These are phyloP conservation scores for Exsudoporus floridanus DNA, from an alignment of 1,284 basidiomycete species.

Conservation along the genomic window DNA sequence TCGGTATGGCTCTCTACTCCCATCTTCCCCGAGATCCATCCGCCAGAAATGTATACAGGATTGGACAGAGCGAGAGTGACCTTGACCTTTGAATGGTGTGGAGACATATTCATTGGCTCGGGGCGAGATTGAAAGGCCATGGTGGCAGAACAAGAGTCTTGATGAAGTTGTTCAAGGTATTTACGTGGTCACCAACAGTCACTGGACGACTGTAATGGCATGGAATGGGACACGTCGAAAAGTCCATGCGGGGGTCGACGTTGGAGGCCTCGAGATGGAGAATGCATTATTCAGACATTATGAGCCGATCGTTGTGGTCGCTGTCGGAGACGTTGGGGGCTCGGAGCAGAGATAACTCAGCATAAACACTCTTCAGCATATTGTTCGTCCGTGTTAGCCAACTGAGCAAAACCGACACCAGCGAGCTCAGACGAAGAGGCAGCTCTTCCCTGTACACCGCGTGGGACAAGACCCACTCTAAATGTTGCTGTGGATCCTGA, in stretches of 20 bases:
- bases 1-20: slow-evolving; percentile 74
- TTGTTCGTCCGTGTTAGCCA: slow-evolving; percentile 22
- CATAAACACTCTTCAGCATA: neutral
- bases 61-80: slow-evolving; percentile 59
- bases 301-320: slow-evolving; percentile 11
- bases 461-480: neutral
- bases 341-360: neutral
- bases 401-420: neutral
- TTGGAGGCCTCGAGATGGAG: neutral
- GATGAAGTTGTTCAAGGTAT: slow-evolving; percentile 6
- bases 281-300: slow-evolving; percentile 22
- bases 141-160: neutral
- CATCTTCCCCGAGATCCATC: slow-evolving; percentile 66
- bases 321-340: neutral
- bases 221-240: neutral
- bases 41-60: slow-evolving; percentile 60
- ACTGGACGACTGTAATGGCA: slow-evolving; percentile 3
- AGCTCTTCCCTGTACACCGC: neutral
- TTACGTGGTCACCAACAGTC: slow-evolving; percentile 11
- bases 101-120: slow-evolving; percentile 77
- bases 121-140: slow-evolving; percentile 40
- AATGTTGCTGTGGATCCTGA: neutral
- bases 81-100: slow-evolving; percentile 72
- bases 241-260: slow-evolving; percentile 15
- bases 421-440: neutral